Conservation (phyloP, 345 rosid genomes). For the Eutrema yunnanense region DNA sequence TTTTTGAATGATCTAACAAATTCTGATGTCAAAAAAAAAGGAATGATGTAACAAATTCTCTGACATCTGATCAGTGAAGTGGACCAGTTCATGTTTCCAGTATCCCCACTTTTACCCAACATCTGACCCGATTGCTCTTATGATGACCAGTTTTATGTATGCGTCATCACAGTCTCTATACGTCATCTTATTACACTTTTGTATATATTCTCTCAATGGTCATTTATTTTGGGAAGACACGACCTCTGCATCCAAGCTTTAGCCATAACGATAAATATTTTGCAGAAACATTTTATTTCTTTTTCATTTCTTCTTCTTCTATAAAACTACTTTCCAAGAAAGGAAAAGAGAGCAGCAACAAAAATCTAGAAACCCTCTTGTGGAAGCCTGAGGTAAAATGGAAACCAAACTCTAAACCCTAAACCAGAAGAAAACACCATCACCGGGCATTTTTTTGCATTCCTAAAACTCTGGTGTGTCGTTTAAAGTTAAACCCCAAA, state of each 20-base stretch:
- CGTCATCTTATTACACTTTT: neutral
- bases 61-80: neutral
- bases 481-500: neutral
- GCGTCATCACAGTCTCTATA: neutral
- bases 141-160: neutral
- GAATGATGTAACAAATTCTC: neutral
- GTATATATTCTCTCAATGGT: neutral
- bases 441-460: neutral
- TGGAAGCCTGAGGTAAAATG: neutral
- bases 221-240: neutral
- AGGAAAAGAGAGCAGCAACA: neutral
- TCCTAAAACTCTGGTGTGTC: neutral
- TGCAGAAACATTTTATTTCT: neutral
- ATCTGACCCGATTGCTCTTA: neutral
- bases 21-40: no score
- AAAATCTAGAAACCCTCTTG: conserved; percentile 2
- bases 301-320: neutral
- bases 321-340: neutral
- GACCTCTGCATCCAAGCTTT: neutral
- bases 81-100: neutral
- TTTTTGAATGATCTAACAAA: no score
- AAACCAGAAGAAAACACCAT: neutral
- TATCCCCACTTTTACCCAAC: neutral
- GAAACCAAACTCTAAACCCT: neutral
- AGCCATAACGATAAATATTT: neutral